Conservation (phyloP, 768 basidiomycete species). For the Nidularia sp. region DNA sequence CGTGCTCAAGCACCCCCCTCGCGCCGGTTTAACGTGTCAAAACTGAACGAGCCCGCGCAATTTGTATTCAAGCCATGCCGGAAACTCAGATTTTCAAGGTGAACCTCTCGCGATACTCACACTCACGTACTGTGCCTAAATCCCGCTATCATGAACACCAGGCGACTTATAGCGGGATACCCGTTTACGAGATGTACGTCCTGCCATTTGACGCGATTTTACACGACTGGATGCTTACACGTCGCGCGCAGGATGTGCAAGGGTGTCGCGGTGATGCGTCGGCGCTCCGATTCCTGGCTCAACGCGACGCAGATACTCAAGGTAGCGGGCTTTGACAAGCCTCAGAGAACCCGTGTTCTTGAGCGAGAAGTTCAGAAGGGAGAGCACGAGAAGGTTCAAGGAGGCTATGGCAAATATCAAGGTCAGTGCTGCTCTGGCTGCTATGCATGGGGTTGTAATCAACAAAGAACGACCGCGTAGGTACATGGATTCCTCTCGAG, state of each 20-base stretch:
- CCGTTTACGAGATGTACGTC: conserved; percentile 87
- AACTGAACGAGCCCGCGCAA: not conserved
- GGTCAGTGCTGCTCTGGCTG: conserved; percentile 44
- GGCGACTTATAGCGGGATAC: conserved; percentile 92
- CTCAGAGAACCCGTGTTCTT: conserved; percentile 93
- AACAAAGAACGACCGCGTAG: conserved; percentile 34
- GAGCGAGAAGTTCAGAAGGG: conserved; percentile 99
- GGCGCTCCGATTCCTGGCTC: conserved; percentile 94
- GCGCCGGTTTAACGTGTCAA: not conserved
- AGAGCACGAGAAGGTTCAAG: conserved; percentile 98
- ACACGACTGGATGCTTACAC: conserved; percentile 27
- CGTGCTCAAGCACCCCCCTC: conserved; percentile 2
- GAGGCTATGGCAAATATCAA: conserved; percentile 99
- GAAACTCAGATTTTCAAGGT: conserved; percentile 90
- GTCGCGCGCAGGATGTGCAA: conserved; percentile 81
- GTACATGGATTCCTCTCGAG: conserved; percentile 98
- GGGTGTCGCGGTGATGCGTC: conserved; percentile 95
- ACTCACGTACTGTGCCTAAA: conserved; percentile 12
- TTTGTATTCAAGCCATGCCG: conserved; percentile 45
- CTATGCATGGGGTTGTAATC: not conserved
- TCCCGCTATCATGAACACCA: conserved; percentile 26
- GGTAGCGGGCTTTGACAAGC: conserved; percentile 99
- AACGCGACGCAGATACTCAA: conserved; percentile 99
- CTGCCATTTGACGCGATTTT: conserved; percentile 23
- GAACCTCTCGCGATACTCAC: conserved; percentile 10